phyloP scores from a whole-genome alignment of 306 rosid species.

The Dicorynia guianensis region DNA sequence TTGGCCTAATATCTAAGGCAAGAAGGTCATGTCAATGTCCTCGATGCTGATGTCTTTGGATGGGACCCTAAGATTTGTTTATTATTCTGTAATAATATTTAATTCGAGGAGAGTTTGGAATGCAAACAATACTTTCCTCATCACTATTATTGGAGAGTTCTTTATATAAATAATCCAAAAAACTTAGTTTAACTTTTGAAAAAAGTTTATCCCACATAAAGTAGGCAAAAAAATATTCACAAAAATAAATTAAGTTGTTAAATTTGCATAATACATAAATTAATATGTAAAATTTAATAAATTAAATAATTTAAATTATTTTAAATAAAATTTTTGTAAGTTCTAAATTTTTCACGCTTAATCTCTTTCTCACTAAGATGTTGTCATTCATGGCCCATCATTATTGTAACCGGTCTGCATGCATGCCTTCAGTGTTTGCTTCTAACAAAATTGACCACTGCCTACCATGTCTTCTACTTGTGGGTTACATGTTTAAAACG shows the following conservation, averaged over 20 bases:
- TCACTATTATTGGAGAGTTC: slow-evolving; percentile 33
- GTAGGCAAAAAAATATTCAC: too few species aligned
- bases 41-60: not conserved
- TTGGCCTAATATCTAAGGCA: slow-evolving; percentile 28
- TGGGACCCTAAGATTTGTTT: slow-evolving; percentile 30
- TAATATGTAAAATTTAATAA: too few species aligned
- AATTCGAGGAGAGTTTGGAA: slow-evolving; percentile 6
- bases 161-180: slow-evolving; percentile 31
- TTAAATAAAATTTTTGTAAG: too few species aligned
- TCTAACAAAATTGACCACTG: not conserved
- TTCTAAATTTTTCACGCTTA: slow-evolving; percentile 24
- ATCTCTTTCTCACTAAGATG: not conserved
- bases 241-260: too few species aligned
- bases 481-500: not conserved
- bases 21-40: not conserved
- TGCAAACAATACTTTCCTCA: slow-evolving; percentile 32
- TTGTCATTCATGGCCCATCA: slow-evolving; percentile 37
- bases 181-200: not conserved
- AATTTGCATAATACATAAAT: too few species aligned
- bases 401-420: not conserved
- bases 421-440: slow-evolving; percentile 12
- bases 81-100: slow-evolving; percentile 19
- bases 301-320: too few species aligned
- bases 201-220: too few species aligned
- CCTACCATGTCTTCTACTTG: not conserved